phyloP scores from a whole-genome alignment of 768 basidiomycete genomes.

The Tricholoma flavovirens region DNA sequence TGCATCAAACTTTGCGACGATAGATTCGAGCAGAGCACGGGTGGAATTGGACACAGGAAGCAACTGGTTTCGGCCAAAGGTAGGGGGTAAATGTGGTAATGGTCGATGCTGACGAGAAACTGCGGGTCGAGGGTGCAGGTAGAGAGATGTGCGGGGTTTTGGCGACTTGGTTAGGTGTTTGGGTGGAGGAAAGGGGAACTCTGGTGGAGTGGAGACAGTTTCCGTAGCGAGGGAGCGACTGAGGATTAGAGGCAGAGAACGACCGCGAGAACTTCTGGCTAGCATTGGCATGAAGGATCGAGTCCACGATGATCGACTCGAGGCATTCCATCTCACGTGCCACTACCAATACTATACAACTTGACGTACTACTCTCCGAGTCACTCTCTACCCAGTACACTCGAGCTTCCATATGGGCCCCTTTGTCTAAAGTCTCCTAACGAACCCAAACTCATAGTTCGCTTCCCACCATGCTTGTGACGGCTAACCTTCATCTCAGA shows the following conservation, averaged over 20 bases:
- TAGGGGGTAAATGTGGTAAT: constrained; percentile 56
- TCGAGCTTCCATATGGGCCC: constrained; percentile 8
- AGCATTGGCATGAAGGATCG: constrained; percentile 6
- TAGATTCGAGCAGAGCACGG: constrained; percentile 70
- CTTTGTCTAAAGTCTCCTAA: neutral
- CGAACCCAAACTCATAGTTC: constrained; percentile 19
- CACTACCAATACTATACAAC: neutral
- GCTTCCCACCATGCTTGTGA: constrained; percentile 9
- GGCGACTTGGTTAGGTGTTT: constrained; percentile 17
- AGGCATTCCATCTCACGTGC: constrained; percentile 4
- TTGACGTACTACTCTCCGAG: too few species aligned
- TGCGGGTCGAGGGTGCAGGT: constrained; percentile 44
- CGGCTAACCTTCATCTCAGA: constrained; percentile 5
- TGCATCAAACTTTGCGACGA: constrained; percentile 77
- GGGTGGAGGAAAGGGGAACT: constrained; percentile 33
- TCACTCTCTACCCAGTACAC: constrained; percentile 3
- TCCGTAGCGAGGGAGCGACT: constrained; percentile 42
- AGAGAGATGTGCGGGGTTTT: constrained; percentile 33
- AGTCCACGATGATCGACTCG: neutral
- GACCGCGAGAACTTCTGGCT: constrained; percentile 4
- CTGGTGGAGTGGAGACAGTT: constrained; percentile 27
- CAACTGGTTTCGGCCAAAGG: constrained; percentile 78
- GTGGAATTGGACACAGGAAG: constrained; percentile 76
- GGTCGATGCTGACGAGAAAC: constrained; percentile 27
- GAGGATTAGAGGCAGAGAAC: constrained; percentile 21